Base-by-base conservation (phyloP, 805 yeast species). In the Saccharomyces eubayanus region DNA sequence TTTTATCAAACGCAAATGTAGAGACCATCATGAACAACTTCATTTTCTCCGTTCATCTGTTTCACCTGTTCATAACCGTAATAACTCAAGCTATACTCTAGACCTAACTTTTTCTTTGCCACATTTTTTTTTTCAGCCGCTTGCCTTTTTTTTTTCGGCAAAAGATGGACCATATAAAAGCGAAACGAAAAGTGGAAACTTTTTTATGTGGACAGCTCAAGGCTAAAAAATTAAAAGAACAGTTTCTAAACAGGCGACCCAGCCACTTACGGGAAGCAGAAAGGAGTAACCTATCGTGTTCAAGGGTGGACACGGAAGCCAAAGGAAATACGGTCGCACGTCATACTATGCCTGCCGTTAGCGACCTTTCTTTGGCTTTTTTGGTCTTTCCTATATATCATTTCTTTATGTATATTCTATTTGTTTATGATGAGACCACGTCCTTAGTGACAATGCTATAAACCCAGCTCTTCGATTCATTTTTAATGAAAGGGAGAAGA, bases 381-480 rank as follows among this genome's bases (percentile, higher is more conserved):
- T 21, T 21, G 28, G 29, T 46, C 47, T 21, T 46, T 46, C 48
- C 29, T 27, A 14, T 46, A 14, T 21, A 46, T n/a, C 11, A 27
- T 10, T 6, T 8, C 43, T 6, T 8, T 21, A 36, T 36, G 43
- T 36, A 8, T 36, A 36, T 36, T 36, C 43, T 36, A 36, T 36
- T 36, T 68, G 70, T 69, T 66, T 68, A 59, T 69, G 72, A 69
- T 69, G 72, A 69, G 71, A 67, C 61, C 58, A 66, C 55, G 72
- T 66, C 72, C 71, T 65, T 58, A 57, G 70, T 53, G 71, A 66
- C 71, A 63, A 57, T 59, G 72, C 72, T 68, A 69, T 69, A 69
- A 69, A 69, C 73, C 73, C 73, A 69, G 73, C 73, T 69, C 73
- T 69, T 69, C 73, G 73, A 69, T 66, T 59, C 62, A 49, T 60